These are phyloP conservation scores for Clonostachys rosea DNA, from an alignment of 2,329 filamentous ascomycete genomes.

Conservation along the genomic window DNA sequence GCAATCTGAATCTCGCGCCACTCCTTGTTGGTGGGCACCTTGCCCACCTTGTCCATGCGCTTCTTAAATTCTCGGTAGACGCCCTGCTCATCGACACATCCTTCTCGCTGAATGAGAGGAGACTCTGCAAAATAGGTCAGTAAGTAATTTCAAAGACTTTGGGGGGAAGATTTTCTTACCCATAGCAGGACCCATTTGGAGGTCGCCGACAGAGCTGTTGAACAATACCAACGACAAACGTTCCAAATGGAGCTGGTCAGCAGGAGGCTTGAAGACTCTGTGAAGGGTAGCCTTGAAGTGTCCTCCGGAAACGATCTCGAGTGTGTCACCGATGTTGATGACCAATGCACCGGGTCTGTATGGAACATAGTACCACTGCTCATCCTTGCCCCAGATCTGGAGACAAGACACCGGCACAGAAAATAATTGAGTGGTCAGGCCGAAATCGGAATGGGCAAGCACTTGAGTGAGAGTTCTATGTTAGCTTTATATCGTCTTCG, in stretches of 20 bases:
- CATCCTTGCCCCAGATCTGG: constrained; percentile 11
- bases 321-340: constrained; percentile 10
- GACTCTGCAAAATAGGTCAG: constrained; percentile 18
- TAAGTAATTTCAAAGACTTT: no score
- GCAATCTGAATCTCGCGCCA: constrained; percentile 46
- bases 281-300: constrained; percentile 12
- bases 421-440: constrained; percentile 8
- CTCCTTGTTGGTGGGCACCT: constrained; percentile 37
- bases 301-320: constrained; percentile 10
- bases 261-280: constrained; percentile 9
- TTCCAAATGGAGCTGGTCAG: constrained; percentile 20
- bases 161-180: neutral
- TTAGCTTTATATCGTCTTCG: no score
- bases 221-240: constrained; percentile 35
- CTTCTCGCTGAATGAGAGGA: constrained; percentile 25
- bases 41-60: constrained; percentile 27
- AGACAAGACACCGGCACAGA: constrained; percentile 11
- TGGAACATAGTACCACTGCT: constrained; percentile 12
- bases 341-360: constrained; percentile 12
- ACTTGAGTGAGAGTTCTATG: neutral
- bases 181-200: neutral
- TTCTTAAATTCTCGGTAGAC: constrained; percentile 39
- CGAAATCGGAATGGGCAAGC: constrained; percentile 1
- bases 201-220: constrained; percentile 9
- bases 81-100: constrained; percentile 35